These are phyloP conservation scores for Rhizophlyctis rosea DNA, from an alignment of 192 early-diverging fungal species.

Conservation along the genomic window DNA sequence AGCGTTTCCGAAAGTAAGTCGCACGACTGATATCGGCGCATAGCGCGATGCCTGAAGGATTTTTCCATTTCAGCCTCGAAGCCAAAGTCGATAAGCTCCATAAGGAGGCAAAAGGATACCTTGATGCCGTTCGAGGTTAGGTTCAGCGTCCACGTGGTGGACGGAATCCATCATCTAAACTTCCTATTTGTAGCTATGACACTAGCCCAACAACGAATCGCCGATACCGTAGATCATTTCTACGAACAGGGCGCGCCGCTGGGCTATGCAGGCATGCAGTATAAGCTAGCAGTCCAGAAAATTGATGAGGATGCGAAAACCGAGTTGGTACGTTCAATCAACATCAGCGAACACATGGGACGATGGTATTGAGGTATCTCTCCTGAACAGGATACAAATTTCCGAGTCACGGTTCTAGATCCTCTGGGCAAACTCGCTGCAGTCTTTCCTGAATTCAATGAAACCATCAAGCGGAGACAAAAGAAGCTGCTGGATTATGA, in stretches of 20 bases:
- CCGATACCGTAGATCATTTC: constrained; percentile 83
- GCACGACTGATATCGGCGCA: background rate
- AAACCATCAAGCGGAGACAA: constrained; percentile 83
- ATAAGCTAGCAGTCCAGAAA: constrained; percentile 76
- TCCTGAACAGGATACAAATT: constrained; percentile 65
- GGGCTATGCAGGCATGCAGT: constrained; percentile 70
- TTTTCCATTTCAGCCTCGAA: constrained; percentile 62
- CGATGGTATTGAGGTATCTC: background rate
- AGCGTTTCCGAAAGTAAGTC: constrained; percentile 60
- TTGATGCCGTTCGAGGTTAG: constrained; percentile 75
- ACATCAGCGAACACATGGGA: too few species aligned
- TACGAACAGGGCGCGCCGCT: constrained; percentile 81
- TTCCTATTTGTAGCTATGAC: constrained; percentile 64
- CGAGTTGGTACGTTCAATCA: constrained; percentile 63
- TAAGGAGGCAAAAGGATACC: constrained; percentile 91
- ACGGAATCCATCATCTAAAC: constrained; percentile 1
- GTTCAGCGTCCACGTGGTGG: too few species aligned
- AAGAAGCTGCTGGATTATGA: constrained; percentile 93
- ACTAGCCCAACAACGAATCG: constrained; percentile 76
- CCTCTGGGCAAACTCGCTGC: constrained; percentile 78
- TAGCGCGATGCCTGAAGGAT: background rate
- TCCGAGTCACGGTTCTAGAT: constrained; percentile 81
- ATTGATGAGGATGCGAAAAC: constrained; percentile 76
- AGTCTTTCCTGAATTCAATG: constrained; percentile 91
- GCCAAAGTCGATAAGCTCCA: constrained; percentile 75